Percentiles rank a stretch among this genome's conserved stretches.
Evolutionary conservation across 345 rosid species (phyloP).

Genomic region (Murraya paniculata): DNA sequence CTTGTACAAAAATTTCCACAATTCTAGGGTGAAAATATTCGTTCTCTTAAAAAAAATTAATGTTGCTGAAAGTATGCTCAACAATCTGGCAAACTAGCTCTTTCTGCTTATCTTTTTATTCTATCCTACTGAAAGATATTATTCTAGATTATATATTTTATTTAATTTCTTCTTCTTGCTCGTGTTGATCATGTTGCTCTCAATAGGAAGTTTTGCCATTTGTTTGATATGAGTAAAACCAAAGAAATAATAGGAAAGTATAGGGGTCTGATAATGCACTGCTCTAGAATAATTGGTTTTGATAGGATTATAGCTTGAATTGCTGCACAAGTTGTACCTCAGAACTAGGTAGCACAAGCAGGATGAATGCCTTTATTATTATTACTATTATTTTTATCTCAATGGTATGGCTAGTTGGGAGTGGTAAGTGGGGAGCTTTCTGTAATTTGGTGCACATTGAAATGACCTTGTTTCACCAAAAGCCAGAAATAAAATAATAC

Average conservation of each 20-base stretch:
- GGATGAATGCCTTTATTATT: background rate
- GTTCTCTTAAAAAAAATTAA: background rate
- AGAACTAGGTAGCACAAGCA: background rate
- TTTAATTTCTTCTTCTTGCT: background rate
- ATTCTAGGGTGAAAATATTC: background rate
- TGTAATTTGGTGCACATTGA: background rate
- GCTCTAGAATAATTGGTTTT: background rate
- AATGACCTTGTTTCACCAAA: background rate
- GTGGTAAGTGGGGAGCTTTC: background rate
- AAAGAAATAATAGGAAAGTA: background rate
- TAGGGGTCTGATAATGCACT: background rate
- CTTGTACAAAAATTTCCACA: background rate
- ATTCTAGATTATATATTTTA: background rate
- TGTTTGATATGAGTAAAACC: background rate
- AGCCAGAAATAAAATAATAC: background rate
- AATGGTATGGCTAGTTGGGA: background rate
- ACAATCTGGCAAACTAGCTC: background rate
- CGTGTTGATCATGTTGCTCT: background rate
- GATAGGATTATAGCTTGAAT: background rate
- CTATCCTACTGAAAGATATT: background rate
- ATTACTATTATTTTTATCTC: background rate
- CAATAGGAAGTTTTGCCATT: background rate
- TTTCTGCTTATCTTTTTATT: background rate
- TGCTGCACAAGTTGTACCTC: background rate
- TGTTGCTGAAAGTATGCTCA: background rate